phyloP scores from a whole-genome alignment of 306 rosid species.

The Vigna hirtella region DNA sequence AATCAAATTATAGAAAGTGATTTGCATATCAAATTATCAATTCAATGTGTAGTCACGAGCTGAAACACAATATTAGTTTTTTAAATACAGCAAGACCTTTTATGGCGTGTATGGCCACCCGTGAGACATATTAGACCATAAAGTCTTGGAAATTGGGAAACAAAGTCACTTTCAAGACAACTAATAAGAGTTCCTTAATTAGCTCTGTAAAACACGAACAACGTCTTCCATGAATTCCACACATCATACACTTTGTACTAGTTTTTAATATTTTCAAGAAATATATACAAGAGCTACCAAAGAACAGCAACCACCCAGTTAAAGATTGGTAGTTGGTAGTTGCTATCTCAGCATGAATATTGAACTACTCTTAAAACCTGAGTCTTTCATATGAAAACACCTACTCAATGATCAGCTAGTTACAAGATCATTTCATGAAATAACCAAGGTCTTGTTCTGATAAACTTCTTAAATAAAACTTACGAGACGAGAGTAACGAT shows the following conservation, averaged over 20 bases:
- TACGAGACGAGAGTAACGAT: no score
- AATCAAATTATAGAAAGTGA: not conserved
- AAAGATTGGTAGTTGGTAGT: no score
- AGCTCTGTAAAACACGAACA: not conserved
- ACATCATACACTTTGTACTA: no score
- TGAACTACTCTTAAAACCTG: no score
- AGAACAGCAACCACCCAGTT: not conserved
- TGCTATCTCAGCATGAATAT: not conserved
- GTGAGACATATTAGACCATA: not conserved
- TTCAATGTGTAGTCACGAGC: conserved; percentile 1
- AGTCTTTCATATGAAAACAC: no score
- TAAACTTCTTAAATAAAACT: no score
- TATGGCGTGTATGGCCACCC: not conserved
- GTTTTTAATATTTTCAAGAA: no score
- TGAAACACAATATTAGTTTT: not conserved
- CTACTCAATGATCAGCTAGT: no score
- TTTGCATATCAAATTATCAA: not conserved
- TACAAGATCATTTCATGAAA: not conserved
- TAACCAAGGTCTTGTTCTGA: not conserved
- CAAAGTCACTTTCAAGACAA: not conserved
- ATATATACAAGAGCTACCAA: not conserved
- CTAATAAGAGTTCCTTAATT: not conserved
- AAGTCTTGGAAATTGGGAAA: not conserved
- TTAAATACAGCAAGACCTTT: not conserved
- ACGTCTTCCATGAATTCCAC: not conserved